Evolutionary conservation across 805 yeast species (phyloP), one percentile per base, ranked within the genome.

Genomic region (Ogataea haglerorum): DNA sequence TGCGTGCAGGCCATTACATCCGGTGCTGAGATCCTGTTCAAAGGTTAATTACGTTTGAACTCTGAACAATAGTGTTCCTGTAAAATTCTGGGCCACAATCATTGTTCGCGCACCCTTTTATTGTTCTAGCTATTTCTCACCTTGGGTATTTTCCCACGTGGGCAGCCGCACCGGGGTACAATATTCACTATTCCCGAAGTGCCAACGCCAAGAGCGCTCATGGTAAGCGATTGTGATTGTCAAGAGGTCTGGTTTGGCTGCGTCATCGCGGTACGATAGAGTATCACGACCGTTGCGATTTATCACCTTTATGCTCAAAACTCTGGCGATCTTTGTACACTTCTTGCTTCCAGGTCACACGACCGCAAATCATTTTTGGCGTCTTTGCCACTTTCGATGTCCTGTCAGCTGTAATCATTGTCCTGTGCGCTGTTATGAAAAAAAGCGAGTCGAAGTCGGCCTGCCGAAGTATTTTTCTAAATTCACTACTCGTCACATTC

Each of bases 131-230:
- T 19, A 2, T n/a, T 24, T 24, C 9, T n/a, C 14, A 24, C 27
- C 14, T 24, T n/a, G 14, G 15, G 7, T 21, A 14, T 21, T 7
- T 9, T 8, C 18, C 23, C 36, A 32, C 36, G 36, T 32, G 36
- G 36, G 36, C 36, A 15, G 36, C 36, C 36, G 36, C 36, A 32
- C 27, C 15, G 36, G 36, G 27, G 28, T 34, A 24, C 21, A 24
- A 24, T 24, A 24, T 24, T 12, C 14, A 24, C 27, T 4, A n/a
- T 1, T 24, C 4, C 4, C 5, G 13, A 24, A 12, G 6, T 13
- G 14, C 13, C 27, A 14, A 6, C 21, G 21, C 21, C 21, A 19
- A 19, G 21, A 19, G 21, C 6, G 21, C 21, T 19, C 21, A 7
- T 19, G 7, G 21, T 6, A 19, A 7, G 21, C 21, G 21, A 6